These are phyloP conservation scores for Arabidopsis thaliana DNA, from an alignment of 345 rosid species.

Conservation along the genomic window TAIR10.1 NC_003070.9:17437501-17438000, in stretches of 20 bases:
- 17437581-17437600: neutral
- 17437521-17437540: conserved; percentile 44
- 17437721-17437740: conserved; percentile 41
- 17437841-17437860: conserved; percentile 46
- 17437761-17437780: conserved; percentile 34
- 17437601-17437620: conserved; percentile 5
- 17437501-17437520: conserved; percentile 41
- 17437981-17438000: conserved; percentile 77
- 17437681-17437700: no score
- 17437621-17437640: neutral
- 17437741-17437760: conserved; percentile 40
- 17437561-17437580: conserved; percentile 42
- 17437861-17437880: neutral
- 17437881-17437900: no score
- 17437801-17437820: conserved; percentile 44
- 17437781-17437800: conserved; percentile 46
- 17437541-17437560: conserved; percentile 40
- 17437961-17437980: conserved; percentile 67
- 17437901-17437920: no score
- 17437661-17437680: no score
- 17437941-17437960: neutral
- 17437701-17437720: no score
- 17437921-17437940: no score
- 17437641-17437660: no score
- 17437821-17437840: conserved; percentile 41